Evolutionary conservation across 1,284 basidiomycete species (phyloP), one percentile per base, ranked within the genome.

Genomic region (Cryptococcus wingfieldii): DNA sequence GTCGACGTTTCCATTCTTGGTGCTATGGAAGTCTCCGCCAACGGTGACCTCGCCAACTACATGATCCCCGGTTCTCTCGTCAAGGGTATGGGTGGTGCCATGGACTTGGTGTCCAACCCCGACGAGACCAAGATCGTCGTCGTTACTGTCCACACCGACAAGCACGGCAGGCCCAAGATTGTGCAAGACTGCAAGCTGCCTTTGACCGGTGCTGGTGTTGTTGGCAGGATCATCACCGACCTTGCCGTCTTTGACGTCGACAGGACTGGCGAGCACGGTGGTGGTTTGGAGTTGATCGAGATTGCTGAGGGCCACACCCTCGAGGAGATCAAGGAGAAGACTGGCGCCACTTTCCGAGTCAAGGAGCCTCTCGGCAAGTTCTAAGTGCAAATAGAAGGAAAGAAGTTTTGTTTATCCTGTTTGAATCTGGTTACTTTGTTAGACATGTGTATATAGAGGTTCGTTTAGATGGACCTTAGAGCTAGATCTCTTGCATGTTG

Each of bases 41-140:
- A 85, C 23, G 95, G 94, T 57, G 93, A 98, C 72, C 87, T 98
- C 59, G 91, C 95, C 50, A 98, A 98, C 80, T 98, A 90, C 75
- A 97, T 96, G 92, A 91, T 97, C 65, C 93, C 93, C 14, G 90
- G 90, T 34, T 92, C 94, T 78, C 83, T 92, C 70, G 84, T 91
- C 51, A 90, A 89, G 81, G 88, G 89, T 49, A 93, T 96, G 73
- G 93, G 93, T 31, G 93, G 94, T 55, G 92, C 93, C 1, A 96
- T 96, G 91, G 92, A 95, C 71, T 85, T 94, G 51, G 90, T 94
- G 54, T 92, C 90, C 46, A 93, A 92, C 77, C 91, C 90, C 2
- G 89, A 92, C 72, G 84, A 86, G 78, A 94, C 91, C 48, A 90
- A 87, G 76, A 64, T 75, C 48, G 89, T 95, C 57, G 89, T 84